Evolutionary conservation across 2,329 filamentous ascomycete genomes (phyloP).

Genomic region (Ascochyta pisi): DNA sequence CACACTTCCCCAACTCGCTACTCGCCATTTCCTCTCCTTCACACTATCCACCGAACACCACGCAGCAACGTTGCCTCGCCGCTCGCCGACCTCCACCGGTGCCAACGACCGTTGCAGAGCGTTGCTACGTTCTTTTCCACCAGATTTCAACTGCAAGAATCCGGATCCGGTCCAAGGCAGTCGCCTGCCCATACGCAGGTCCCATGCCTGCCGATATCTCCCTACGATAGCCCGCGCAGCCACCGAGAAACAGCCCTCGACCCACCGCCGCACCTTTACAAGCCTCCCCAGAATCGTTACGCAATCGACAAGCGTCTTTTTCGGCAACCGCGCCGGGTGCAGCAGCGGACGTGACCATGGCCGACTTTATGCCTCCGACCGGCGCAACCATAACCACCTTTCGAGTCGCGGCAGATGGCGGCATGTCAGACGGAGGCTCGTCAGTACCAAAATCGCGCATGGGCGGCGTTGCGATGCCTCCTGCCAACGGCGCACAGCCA

Average conservation of each 20-base stretch:
- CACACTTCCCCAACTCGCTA: slow-evolving; percentile 16
- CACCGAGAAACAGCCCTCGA: slow-evolving; percentile 14
- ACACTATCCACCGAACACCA: slow-evolving; percentile 2
- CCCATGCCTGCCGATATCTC: slow-evolving; percentile 44
- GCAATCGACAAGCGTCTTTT: neutral
- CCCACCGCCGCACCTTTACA: slow-evolving; percentile 9
- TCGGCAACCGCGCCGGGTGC: slow-evolving; percentile 31
- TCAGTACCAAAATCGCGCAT: slow-evolving; percentile 41
- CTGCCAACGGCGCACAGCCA: slow-evolving; percentile 44
- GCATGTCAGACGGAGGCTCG: slow-evolving; percentile 27
- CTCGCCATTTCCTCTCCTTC: slow-evolving; percentile 17
- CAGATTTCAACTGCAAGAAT: slow-evolving; percentile 2
- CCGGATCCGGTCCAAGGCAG: slow-evolving; percentile 23
- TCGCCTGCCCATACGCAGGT: slow-evolving; percentile 33
- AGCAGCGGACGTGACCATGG: slow-evolving; percentile 41
- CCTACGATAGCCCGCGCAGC: slow-evolving; percentile 37
- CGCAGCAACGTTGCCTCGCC: slow-evolving; percentile 13
- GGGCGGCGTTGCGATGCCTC: slow-evolving; percentile 32
- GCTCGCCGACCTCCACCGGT: neutral
- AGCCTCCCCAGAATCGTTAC: slow-evolving; percentile 18
- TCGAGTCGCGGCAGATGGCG: slow-evolving; percentile 45
- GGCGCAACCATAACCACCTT: slow-evolving; percentile 49
- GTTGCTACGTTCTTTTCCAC: slow-evolving; percentile 3
- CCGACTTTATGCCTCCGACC: slow-evolving; percentile 44
- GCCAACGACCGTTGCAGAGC: neutral